Conservation (phyloP, 2,329 filamentous ascomycete species). For the Fusarium palustre region DNA sequence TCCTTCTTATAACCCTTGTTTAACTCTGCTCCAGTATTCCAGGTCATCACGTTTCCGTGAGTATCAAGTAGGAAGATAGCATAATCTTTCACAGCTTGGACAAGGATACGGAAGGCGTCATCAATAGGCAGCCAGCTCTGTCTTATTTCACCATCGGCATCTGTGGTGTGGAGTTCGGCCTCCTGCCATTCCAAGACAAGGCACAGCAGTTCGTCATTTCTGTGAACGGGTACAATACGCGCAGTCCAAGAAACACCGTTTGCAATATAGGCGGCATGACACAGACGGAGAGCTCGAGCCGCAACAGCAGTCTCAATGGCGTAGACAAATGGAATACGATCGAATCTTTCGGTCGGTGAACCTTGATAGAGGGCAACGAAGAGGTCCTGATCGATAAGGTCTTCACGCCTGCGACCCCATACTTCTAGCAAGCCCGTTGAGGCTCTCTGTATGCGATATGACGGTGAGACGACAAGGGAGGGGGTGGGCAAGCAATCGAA, state of each 20-base stretch:
- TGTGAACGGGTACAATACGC: constrained; percentile 2
- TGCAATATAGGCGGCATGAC: not conserved
- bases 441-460: constrained; percentile 7
- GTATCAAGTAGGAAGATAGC: constrained; percentile 16
- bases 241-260: constrained; percentile 10
- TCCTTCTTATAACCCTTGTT: constrained; percentile 14
- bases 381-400: constrained; percentile 1
- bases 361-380: constrained; percentile 4
- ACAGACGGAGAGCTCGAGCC: constrained; percentile 1
- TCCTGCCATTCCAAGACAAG: constrained; percentile 2
- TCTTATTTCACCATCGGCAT: not conserved
- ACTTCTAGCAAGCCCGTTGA: not conserved
- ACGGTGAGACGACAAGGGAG: constrained; percentile 4
- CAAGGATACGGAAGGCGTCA: constrained; percentile 7
- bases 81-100: constrained; percentile 15
- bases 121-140: constrained; percentile 14
- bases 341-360: constrained; percentile 5
- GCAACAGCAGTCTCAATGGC: constrained; percentile 6
- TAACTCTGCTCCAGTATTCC: constrained; percentile 10
- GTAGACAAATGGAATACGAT: constrained; percentile 7
- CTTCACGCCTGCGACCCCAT: not conserved
- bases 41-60: constrained; percentile 4
- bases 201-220: not conserved
- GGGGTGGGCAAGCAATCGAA: constrained; percentile 7
- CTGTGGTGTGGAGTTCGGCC: not conserved